phyloP scores from a whole-genome alignment of 306 rosid genomes.

The Cicer arietinum region DNA sequence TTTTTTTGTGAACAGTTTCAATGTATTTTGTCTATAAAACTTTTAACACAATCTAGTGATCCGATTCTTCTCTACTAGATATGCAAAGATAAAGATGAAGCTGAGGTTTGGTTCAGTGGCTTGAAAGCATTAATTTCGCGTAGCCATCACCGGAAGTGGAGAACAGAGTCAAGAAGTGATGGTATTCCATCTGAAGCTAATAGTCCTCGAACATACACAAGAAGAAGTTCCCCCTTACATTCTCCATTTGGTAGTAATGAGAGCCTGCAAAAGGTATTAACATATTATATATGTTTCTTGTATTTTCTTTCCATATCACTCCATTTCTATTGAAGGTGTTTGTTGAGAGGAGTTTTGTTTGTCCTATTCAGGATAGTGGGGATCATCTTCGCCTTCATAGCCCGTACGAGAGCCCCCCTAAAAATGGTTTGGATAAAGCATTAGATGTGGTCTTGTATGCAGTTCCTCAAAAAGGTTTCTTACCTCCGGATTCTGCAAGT shows the following conservation, averaged over 20 bases:
- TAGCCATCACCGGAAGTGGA: constrained; percentile 88
- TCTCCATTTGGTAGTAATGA: constrained; percentile 97
- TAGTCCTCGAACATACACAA: constrained; percentile 95
- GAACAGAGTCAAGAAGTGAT: constrained; percentile 98
- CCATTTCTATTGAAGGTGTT: constrained; percentile 36
- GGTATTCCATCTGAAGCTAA: constrained; percentile 94
- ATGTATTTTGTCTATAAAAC: constrained; percentile 30
- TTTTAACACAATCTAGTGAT: constrained; percentile 43
- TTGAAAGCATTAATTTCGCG: constrained; percentile 92
- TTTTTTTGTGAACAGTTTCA: constrained; percentile 26
- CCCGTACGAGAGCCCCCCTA: constrained; percentile 96
- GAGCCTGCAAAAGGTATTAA: constrained; percentile 85
- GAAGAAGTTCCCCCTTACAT: constrained; percentile 93
- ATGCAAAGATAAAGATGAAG: constrained; percentile 99
- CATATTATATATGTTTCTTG: constrained; percentile 28
- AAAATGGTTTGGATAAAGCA: constrained; percentile 89
- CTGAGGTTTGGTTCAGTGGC: constrained; percentile 99
- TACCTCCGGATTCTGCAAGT: constrained; percentile 93
- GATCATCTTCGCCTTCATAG: constrained; percentile 92
- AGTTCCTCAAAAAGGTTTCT: constrained; percentile 88
- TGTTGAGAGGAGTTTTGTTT: constrained; percentile 43
- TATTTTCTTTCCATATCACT: constrained; percentile 20
- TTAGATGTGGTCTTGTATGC: constrained; percentile 80
- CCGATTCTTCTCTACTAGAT: constrained; percentile 66
- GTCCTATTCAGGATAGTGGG: constrained; percentile 74